Evolutionary conservation across 345 rosid genomes (phyloP), one percentile per base, ranked within the genome.

Genomic region (Salix udensis): DNA sequence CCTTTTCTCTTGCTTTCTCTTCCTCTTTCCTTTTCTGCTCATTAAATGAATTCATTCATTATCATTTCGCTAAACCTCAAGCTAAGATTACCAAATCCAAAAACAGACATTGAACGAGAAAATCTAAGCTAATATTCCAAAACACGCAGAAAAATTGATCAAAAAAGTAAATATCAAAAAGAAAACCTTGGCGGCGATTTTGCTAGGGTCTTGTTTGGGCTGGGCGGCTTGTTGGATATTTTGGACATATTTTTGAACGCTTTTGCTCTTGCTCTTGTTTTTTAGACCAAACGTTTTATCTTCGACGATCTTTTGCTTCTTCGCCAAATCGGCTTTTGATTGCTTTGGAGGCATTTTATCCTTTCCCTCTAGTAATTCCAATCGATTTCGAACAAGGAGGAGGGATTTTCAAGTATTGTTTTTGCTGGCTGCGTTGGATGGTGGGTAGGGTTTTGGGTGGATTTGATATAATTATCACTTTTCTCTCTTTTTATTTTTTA

Each of bases 11-110:
- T 12, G 96, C 97, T 85, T 91, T 91, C 80, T 95, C 98, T 81
- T 95, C 98, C 78, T 95, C 98, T 82, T 95, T 91, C 97, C 91
- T 95, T 84, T 95, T 92, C 98, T 94, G 97, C 72, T 77, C 75
- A 79, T 52, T 31, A 7, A 66, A 24, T 21, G 46, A 55, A 46
- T 46, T 15, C 4, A 46, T 46, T 46, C 52, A 46, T 46, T 46
- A 15, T 46, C 18, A 46, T 46, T 46, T 46, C 6, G 16, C 52
- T 46, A 12, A 46, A 46, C 52, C 52, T 46, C 52, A 46, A 14
- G 5, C 52, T 46, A 46, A 4, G 14, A 46, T 46, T 12, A 46
- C 52, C 14, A 14, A 46, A 15, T 46, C 52, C 8, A 8, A 28
- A 18, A 18, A 15, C 6, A 53, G n/a, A n/a, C 10, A n/a, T 58